These are phyloP conservation scores for Brassica hybrid DNA, from an alignment of 441 rosid genomes.

Conservation along the genomic window DNA sequence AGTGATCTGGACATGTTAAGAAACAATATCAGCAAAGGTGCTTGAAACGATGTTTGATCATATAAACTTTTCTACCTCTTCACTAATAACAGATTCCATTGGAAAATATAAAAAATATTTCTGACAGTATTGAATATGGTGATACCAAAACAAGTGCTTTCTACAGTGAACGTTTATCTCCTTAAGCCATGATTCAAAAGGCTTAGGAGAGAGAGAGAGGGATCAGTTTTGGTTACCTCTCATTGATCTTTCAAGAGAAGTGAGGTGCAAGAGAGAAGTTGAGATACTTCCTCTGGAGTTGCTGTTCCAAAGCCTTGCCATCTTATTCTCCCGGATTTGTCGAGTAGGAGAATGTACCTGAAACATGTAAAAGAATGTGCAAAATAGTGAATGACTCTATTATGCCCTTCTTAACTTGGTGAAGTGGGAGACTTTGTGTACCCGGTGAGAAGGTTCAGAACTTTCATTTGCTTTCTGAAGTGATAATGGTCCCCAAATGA, in stretches of 20 bases:
- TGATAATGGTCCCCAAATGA: conserved; percentile 88
- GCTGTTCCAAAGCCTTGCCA: conserved; percentile 91
- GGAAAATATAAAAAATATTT: neutral
- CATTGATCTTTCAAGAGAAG: conserved; percentile 68
- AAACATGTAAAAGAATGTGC: conserved; percentile 19
- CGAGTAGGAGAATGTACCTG: conserved; percentile 80
- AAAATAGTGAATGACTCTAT: neutral
- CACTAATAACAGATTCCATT: neutral
- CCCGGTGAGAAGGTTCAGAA: conserved; percentile 94
- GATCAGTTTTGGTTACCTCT: conserved; percentile 37
- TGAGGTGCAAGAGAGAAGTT: conserved; percentile 76
- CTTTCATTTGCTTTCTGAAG: conserved; percentile 80
- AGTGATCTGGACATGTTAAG: no score
- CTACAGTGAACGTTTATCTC: neutral
- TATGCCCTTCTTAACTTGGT: conserved; percentile 3
- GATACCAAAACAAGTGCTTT: neutral
- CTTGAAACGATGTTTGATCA: no score
- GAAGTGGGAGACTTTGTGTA: conserved; percentile 41
- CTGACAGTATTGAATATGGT: neutral
- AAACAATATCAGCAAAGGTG: neutral
- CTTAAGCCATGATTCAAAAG: neutral
- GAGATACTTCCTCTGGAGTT: conserved; percentile 70
- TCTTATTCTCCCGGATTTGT: conserved; percentile 83
- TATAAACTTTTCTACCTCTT: neutral
- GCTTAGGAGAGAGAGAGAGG: conserved; percentile 4